Evolutionary conservation across 306 rosid species (phyloP).

Genomic region (Pyrus betulifolia): DNA sequence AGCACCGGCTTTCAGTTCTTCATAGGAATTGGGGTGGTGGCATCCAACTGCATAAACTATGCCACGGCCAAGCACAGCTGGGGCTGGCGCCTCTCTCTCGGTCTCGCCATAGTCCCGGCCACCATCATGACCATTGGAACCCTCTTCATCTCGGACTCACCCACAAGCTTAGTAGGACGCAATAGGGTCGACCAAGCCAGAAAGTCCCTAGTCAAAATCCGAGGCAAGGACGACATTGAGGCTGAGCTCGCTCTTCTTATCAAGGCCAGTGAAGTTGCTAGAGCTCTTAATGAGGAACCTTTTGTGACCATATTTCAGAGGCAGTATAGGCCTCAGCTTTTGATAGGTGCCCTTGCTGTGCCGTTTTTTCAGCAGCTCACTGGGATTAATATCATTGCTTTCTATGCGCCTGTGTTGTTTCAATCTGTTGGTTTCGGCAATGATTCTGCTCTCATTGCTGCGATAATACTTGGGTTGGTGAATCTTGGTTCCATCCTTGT

Average conservation of each 20-base stretch:
- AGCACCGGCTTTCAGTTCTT: constrained; percentile 62
- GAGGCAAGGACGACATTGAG: constrained; percentile 48
- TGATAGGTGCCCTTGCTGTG: constrained; percentile 36
- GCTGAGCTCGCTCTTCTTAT: constrained; percentile 38
- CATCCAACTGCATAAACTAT: constrained; percentile 45
- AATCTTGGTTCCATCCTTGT: constrained; percentile 36
- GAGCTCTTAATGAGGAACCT: constrained; percentile 29
- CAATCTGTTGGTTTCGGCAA: constrained; percentile 59
- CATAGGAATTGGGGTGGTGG: constrained; percentile 46
- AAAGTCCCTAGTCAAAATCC: constrained; percentile 25
- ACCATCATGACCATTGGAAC: constrained; percentile 40
- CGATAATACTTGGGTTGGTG: constrained; percentile 49
- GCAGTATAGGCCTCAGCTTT: constrained; percentile 59
- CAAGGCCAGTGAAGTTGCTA: constrained; percentile 18
- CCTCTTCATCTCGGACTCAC: constrained; percentile 48
- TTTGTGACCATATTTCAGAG: constrained; percentile 40
- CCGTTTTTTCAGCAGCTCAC: constrained; percentile 56
- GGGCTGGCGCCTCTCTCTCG: constrained; percentile 74
- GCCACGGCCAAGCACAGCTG: constrained; percentile 43
- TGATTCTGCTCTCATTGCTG: constrained; percentile 44
- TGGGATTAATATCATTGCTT: constrained; percentile 62
- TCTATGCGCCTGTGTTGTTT: constrained; percentile 63
- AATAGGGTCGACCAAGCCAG: constrained; percentile 43
- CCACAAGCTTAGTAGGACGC: constrained; percentile 51
- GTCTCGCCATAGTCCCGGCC: constrained; percentile 55